phyloP scores from a whole-genome alignment of 148 eudicot species.

The Vaccinium macrocarpon region DNA sequence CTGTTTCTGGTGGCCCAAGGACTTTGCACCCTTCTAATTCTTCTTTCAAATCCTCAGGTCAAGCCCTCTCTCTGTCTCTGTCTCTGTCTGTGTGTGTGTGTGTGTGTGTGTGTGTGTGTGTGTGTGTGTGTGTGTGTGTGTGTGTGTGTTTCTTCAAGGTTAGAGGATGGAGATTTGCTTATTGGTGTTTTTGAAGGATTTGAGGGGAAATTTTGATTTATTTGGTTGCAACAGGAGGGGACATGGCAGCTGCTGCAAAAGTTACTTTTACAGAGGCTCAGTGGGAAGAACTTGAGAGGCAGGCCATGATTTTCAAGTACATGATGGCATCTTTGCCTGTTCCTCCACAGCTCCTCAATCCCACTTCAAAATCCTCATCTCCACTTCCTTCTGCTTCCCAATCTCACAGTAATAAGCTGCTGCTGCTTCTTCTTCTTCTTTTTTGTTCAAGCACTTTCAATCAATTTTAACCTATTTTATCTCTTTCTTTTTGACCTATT shows the following conservation, averaged over 20 bases:
- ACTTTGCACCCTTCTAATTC: conserved; percentile 21
- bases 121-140: not conserved
- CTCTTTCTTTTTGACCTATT: not conserved
- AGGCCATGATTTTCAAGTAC: conserved; percentile 64
- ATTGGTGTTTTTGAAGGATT: not conserved
- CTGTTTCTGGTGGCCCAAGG: conserved; percentile 19
- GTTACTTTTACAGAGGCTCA: conserved; percentile 58
- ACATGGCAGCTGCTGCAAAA: conserved; percentile 17
- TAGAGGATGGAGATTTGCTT: not conserved
- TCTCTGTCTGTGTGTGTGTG: not conserved
- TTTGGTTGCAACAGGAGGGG: conserved; percentile 26
- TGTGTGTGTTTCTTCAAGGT: not conserved
- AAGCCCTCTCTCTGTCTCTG: not conserved
- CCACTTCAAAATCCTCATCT: conserved; percentile 28
- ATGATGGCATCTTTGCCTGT: conserved; percentile 70
- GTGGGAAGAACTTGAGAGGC: conserved; percentile 76
- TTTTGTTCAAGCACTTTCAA: not conserved
- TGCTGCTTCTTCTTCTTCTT: not conserved
- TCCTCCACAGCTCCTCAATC: conserved; percentile 61
- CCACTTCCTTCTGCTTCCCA: conserved; percentile 21
- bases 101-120: not conserved
- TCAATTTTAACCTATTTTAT: not conserved
- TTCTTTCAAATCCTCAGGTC: conserved; percentile 31
- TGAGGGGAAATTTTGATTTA: not conserved
- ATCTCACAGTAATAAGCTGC: conserved; percentile 27